Evolutionary conservation across 208 protist species (phyloP).

Genomic region (Jaenimonas drosophilae): DNA sequence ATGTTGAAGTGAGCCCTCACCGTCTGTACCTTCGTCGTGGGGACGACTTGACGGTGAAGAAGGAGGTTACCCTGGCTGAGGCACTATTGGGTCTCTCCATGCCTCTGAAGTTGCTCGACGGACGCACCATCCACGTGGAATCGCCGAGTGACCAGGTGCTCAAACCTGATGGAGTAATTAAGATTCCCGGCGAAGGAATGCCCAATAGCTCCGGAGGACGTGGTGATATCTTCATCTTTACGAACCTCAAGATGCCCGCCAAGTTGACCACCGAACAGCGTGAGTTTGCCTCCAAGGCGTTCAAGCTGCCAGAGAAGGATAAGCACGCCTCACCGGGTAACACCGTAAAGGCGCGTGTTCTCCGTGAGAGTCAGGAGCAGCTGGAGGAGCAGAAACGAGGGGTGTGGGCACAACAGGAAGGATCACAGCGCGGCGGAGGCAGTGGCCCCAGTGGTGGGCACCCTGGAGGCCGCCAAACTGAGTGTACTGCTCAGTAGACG

Average conservation of each 20-base stretch:
- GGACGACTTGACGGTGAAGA: conserved; percentile 90
- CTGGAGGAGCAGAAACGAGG: conserved; percentile 68
- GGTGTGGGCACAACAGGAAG: conserved; percentile 50
- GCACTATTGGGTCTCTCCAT: conserved; percentile 88
- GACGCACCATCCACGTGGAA: conserved; percentile 77
- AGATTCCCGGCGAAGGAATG: conserved; percentile 82
- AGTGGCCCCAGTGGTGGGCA: conserved; percentile 16
- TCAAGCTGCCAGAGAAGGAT: conserved; percentile 36
- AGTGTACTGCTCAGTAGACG: conserved; percentile 73
- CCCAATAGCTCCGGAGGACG: conserved; percentile 45
- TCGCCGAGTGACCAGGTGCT: conserved; percentile 38
- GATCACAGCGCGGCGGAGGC: conserved; percentile 5
- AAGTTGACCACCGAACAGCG: conserved; percentile 60
- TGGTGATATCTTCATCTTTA: conserved; percentile 83
- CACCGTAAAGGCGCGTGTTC: conserved; percentile 59
- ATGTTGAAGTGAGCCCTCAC: conserved; percentile 93
- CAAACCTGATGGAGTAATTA: conserved; percentile 71
- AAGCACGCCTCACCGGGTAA: conserved; percentile 28
- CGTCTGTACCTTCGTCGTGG: conserved; percentile 88
- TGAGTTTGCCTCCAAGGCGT: conserved; percentile 51
- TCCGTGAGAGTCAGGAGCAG: conserved; percentile 67
- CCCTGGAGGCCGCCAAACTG: conserved; percentile 15
- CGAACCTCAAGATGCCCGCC: conserved; percentile 62
- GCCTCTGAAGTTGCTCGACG: conserved; percentile 88
- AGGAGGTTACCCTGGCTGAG: conserved; percentile 90